Percentiles rank a stretch among this genome's conserved stretches.
These are phyloP conservation scores for Byssochlamys sp. DNA, from an alignment of 2,329 filamentous ascomycete genomes.

Conservation along the genomic window DNA sequence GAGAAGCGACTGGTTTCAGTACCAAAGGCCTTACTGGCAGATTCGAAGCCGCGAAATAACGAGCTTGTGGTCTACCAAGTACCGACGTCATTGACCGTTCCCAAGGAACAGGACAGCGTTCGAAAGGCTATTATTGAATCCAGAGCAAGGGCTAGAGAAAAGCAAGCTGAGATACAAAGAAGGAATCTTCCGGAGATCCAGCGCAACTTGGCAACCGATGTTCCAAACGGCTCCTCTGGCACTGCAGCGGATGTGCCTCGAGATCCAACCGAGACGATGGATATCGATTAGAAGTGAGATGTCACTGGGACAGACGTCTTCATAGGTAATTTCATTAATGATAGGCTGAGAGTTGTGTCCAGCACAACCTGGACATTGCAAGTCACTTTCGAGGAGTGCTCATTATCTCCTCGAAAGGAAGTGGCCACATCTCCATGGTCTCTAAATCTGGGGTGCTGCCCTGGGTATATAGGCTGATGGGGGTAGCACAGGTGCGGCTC, in stretches of 20 bases:
- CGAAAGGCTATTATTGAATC: slow-evolving; percentile 76
- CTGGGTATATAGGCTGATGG: background rate
- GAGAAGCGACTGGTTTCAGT: slow-evolving; percentile 66
- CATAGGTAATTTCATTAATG: background rate
- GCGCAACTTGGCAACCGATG: background rate
- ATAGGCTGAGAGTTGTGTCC: background rate
- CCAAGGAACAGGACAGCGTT: slow-evolving; percentile 63
- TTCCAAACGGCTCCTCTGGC: background rate
- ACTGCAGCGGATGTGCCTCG: background rate
- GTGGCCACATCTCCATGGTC: background rate
- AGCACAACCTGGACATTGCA: background rate
- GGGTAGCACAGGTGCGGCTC: background rate
- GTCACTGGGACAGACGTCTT: background rate
- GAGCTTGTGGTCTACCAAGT: slow-evolving; percentile 74
- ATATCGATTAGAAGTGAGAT: background rate
- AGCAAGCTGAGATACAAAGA: slow-evolving; percentile 36
- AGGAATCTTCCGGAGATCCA: background rate
- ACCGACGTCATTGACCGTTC: slow-evolving; percentile 64
- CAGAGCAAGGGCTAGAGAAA: slow-evolving; percentile 56
- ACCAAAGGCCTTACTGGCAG: slow-evolving; percentile 57
- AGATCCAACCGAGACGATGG: background rate
- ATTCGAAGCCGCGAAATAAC: slow-evolving; percentile 48
- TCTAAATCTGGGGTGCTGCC: too few relatives aligned
- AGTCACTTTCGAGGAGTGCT: background rate
- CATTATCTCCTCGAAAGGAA: background rate